phyloP scores from a whole-genome alignment of 2,329 filamentous ascomycete genomes.

The Chlorencoelia australis region DNA sequence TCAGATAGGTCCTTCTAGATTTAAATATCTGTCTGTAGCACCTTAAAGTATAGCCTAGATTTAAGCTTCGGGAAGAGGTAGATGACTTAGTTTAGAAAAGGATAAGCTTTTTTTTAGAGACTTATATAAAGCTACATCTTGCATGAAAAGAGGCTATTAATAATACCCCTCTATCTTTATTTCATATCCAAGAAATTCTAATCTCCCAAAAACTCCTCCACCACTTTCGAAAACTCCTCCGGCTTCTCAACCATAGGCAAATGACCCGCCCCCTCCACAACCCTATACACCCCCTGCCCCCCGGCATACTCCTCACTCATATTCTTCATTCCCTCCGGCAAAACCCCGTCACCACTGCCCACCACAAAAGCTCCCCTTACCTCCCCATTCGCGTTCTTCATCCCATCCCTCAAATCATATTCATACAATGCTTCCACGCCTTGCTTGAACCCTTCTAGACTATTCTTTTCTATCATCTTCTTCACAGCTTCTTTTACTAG shows the following conservation, averaged over 20 bases:
- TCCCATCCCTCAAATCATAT: slow-evolving; percentile 52
- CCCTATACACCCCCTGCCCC: slow-evolving; percentile 40
- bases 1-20: no score
- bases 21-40: no score
- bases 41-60: no score
- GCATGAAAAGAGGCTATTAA: no score
- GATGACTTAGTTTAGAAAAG: no score
- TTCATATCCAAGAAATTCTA: no score
- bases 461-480: slow-evolving; percentile 59
- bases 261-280: slow-evolving; percentile 65
- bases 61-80: no score
- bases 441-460: slow-evolving; percentile 57
- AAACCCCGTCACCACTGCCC: slow-evolving; percentile 61
- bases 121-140: no score
- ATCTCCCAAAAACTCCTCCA: slow-evolving; percentile 48
- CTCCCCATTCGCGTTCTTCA: slow-evolving; percentile 36
- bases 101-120: no score
- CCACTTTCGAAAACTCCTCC: slow-evolving; percentile 52
- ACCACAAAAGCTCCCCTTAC: slow-evolving; percentile 61
- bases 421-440: slow-evolving; percentile 61
- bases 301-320: slow-evolving; percentile 55
- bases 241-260: slow-evolving; percentile 76
- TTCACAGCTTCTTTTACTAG: slow-evolving; percentile 46
- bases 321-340: slow-evolving; percentile 71
- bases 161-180: no score